Evolutionary conservation across 495 filamentous ascomycete species (phyloP).

Genomic region (Talaromyces ruber): DNA sequence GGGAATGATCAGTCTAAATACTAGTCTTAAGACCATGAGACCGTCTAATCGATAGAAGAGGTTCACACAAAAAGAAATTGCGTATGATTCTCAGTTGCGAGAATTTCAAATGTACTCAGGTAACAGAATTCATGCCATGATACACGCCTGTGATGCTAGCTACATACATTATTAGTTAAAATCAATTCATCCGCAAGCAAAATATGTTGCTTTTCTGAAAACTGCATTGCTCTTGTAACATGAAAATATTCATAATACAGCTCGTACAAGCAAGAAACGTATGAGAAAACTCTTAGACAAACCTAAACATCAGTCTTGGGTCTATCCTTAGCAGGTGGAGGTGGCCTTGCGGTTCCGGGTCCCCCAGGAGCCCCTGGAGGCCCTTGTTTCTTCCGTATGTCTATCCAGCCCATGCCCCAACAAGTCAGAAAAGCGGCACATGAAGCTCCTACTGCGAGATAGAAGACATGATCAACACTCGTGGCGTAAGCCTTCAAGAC

Average conservation of each 20-base stretch:
- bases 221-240: too few species aligned
- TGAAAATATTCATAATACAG: too few species aligned
- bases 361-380: not conserved
- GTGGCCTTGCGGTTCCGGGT: not conserved
- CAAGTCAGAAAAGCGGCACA: conserved; percentile 16
- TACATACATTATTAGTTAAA: not conserved
- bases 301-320: not conserved
- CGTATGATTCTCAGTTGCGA: too few species aligned
- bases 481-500: conserved; percentile 26
- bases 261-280: too few species aligned
- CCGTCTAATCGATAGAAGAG: too few species aligned
- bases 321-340: not conserved
- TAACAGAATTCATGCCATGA: not conserved
- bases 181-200: too few species aligned
- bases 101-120: not conserved
- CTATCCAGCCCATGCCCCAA: conserved; percentile 39
- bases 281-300: not conserved
- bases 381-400: conserved; percentile 13
- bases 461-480: conserved; percentile 21
- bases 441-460: conserved; percentile 21
- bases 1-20: too few species aligned
- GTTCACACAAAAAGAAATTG: too few species aligned
- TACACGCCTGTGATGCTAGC: not conserved
- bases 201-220: too few species aligned
- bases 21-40: too few species aligned